Evolutionary conservation across 176 grass and related monocot species (phyloP).

Genomic region (Oryza nivara): DNA sequence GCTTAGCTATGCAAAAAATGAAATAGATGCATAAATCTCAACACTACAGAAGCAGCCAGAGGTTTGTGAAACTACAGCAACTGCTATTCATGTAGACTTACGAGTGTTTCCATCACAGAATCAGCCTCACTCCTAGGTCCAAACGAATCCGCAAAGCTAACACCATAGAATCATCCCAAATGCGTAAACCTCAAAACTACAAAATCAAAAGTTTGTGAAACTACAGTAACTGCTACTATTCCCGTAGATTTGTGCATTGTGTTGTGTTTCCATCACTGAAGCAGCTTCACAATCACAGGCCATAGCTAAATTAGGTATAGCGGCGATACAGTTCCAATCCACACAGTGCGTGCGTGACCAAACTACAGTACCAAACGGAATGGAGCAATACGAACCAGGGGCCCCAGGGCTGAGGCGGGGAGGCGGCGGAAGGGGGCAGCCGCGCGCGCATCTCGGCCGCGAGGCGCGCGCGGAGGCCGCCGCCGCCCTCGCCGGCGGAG

Average conservation of each 20-base stretch:
- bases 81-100: neutral
- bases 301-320: neutral
- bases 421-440: slow-evolving; percentile 54
- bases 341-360: neutral
- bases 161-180: neutral
- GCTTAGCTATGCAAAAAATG: neutral
- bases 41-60: neutral
- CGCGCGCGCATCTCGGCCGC: slow-evolving; percentile 74
- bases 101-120: neutral
- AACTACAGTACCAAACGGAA: neutral
- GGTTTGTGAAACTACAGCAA: neutral
- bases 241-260: no score
- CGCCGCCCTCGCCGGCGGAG: slow-evolving; percentile 37
- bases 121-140: no score
- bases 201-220: no score
- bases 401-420: slow-evolving; percentile 80
- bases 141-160: neutral
- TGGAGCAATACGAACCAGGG: slow-evolving; percentile 56
- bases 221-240: no score
- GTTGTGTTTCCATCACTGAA: no score
- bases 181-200: no score
- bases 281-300: no score
- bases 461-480: slow-evolving; percentile 57
- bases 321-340: neutral
- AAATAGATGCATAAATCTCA: neutral